Evolutionary conservation across 2,329 filamentous ascomycete genomes (phyloP).

Genomic region (Trichocomaceae sp.): DNA sequence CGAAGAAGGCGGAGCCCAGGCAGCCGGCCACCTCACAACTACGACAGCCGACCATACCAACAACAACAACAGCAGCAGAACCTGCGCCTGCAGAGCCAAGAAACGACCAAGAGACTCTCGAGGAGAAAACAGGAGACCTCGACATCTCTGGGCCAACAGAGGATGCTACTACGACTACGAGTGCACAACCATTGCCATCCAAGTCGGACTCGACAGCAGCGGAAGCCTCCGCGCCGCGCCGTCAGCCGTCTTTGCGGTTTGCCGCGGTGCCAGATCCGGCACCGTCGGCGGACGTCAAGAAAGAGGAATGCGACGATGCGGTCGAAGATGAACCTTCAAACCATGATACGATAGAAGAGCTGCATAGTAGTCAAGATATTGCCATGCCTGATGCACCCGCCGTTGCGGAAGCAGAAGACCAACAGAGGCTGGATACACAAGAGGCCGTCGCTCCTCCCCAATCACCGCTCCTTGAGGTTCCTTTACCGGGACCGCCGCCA

Average conservation of each 20-base stretch:
- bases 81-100: slow-evolving; percentile 36
- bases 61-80: slow-evolving; percentile 30
- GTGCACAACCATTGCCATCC: not conserved
- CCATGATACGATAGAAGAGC: slow-evolving; percentile 10
- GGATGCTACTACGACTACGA: slow-evolving; percentile 18
- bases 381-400: slow-evolving; percentile 56
- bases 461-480: slow-evolving; percentile 42
- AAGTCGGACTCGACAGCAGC: slow-evolving; percentile 15
- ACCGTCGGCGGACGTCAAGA: not conserved
- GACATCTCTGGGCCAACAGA: slow-evolving; percentile 23
- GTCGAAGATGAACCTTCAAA: slow-evolving; percentile 3
- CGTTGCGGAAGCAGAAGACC: slow-evolving; percentile 44
- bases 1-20: slow-evolving; percentile 41
- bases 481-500: slow-evolving; percentile 50
- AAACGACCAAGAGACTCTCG: slow-evolving; percentile 28
- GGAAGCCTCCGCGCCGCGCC: slow-evolving; percentile 21
- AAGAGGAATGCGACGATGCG: slow-evolving; percentile 4
- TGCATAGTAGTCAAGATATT: slow-evolving; percentile 46
- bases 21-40: slow-evolving; percentile 30
- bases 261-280: not conserved
- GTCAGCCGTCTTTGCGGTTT: slow-evolving; percentile 11
- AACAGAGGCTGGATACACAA: slow-evolving; percentile 32
- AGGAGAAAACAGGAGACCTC: slow-evolving; percentile 33
- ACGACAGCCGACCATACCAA: slow-evolving; percentile 29
- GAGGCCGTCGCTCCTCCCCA: slow-evolving; percentile 38